Conservation (phyloP, 2,329 filamentous ascomycete genomes). For the Penicillium nordicum region DNA sequence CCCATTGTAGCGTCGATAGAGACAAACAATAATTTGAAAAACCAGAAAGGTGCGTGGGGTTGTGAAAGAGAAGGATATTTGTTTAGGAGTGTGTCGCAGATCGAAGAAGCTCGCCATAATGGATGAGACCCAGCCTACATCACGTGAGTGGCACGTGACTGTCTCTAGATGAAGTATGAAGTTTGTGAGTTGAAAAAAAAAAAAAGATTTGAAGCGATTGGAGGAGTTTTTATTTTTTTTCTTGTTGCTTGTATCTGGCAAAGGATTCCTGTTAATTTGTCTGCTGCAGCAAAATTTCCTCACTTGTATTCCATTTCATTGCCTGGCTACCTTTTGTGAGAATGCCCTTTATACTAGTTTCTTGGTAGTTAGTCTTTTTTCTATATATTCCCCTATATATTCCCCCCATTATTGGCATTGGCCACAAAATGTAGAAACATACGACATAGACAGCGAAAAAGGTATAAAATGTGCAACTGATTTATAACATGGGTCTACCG, state of each 20-base stretch:
- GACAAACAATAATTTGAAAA: not conserved
- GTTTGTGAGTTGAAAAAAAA: not conserved
- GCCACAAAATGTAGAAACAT: too few species aligned
- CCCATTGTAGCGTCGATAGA: conserved; percentile 56
- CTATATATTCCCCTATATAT: too few species aligned
- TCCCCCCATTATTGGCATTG: too few species aligned
- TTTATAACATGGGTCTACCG: not conserved
- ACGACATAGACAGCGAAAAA: too few species aligned
- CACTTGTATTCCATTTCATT: not conserved
- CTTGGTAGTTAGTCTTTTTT: too few species aligned
- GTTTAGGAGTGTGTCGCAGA: not conserved
- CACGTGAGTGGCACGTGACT: not conserved
- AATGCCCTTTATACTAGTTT: too few species aligned
- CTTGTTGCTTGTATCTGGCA: not conserved
- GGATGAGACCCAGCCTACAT: not conserved
- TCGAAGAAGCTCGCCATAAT: not conserved
- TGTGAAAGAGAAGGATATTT: not conserved
- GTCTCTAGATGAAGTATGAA: not conserved
- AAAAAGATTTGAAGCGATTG: not conserved
- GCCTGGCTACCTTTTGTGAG: not conserved
- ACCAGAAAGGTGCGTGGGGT: not conserved
- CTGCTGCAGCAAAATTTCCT: not conserved
- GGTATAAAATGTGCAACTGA: not conserved
- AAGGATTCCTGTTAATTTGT: not conserved
- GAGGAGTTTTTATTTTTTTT: not conserved